Evolutionary conservation across 345 rosid genomes (phyloP).

Genomic region (Passiflora organensis): DNA sequence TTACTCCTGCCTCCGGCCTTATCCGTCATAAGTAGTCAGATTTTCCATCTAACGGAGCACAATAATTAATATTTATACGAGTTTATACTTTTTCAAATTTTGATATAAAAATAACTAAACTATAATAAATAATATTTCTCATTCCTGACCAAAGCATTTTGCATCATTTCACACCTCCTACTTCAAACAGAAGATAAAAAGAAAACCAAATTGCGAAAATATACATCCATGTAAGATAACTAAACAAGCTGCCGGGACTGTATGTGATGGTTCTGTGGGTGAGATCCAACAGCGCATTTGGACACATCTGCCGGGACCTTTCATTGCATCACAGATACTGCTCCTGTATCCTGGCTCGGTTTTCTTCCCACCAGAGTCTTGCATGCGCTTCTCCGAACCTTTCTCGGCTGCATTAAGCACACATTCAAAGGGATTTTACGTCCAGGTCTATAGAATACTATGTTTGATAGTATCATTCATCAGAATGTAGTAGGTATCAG

Average conservation of each 20-base stretch:
- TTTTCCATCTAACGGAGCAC: not conserved
- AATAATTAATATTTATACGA: not conserved
- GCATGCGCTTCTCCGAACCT: slow-evolving; percentile 82
- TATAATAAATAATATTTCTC: too few relatives aligned
- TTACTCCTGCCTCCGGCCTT: not conserved
- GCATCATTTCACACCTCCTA: slow-evolving; percentile 14
- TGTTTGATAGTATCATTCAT: too few relatives aligned
- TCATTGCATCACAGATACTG: slow-evolving; percentile 62
- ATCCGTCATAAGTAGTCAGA: not conserved
- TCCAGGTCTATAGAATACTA: too few relatives aligned
- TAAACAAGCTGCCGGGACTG: slow-evolving; percentile 1
- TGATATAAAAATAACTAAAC: too few relatives aligned
- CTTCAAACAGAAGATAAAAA: not conserved
- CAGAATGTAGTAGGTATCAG: too few relatives aligned
- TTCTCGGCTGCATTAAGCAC: slow-evolving; percentile 75
- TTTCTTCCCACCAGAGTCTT: slow-evolving; percentile 95
- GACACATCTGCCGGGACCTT: slow-evolving; percentile 7
- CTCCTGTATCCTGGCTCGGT: slow-evolving; percentile 84
- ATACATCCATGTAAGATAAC: not conserved
- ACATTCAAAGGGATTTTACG: not conserved
- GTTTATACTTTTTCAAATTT: not conserved
- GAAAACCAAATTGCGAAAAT: not conserved
- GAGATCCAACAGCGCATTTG: slow-evolving; percentile 5
- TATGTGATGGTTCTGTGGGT: slow-evolving; percentile 7
- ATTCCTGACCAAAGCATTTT: slow-evolving; percentile 14